Conservation (phyloP, 768 basidiomycete species). For the Naganishia randhawae region DNA sequence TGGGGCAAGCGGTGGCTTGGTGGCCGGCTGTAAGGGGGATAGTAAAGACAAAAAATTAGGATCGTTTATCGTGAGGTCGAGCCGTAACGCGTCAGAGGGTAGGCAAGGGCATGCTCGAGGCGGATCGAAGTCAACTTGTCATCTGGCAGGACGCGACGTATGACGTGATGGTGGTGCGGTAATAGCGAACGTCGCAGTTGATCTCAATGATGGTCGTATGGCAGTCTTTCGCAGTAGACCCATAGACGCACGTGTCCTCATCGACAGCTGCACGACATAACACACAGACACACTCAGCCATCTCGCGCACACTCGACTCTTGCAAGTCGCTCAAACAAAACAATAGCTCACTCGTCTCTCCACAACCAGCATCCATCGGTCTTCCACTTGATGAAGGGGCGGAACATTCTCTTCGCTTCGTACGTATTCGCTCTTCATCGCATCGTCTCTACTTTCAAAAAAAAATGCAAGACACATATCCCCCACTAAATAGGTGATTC, state of each 20-base stretch:
- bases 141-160: neutral
- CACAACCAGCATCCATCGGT: neutral
- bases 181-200: neutral
- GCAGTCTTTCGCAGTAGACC: neutral
- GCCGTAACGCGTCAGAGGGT: neutral
- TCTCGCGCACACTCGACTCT: slow-evolving; percentile 13
- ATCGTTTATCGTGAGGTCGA: neutral
- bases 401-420: neutral
- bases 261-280: neutral
- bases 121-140: neutral
- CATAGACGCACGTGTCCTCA: neutral
- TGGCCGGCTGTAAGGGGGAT: slow-evolving; percentile 43
- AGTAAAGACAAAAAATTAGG: neutral
- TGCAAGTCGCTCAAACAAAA: slow-evolving; percentile 16
- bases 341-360: slow-evolving; percentile 17
- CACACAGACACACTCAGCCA: slow-evolving; percentile 10
- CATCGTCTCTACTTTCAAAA: neutral
- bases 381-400: no score
- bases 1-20: slow-evolving; percentile 46
- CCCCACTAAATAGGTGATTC: slow-evolving; percentile 21
- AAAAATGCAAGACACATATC: slow-evolving; percentile 3
- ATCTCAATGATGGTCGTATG: no score
- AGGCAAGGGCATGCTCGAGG: neutral
- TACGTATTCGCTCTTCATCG: neutral
- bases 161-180: neutral